phyloP scores from a whole-genome alignment of 176 grass and related monocot genomes.

The Echinochloa phyllopogon region DNA sequence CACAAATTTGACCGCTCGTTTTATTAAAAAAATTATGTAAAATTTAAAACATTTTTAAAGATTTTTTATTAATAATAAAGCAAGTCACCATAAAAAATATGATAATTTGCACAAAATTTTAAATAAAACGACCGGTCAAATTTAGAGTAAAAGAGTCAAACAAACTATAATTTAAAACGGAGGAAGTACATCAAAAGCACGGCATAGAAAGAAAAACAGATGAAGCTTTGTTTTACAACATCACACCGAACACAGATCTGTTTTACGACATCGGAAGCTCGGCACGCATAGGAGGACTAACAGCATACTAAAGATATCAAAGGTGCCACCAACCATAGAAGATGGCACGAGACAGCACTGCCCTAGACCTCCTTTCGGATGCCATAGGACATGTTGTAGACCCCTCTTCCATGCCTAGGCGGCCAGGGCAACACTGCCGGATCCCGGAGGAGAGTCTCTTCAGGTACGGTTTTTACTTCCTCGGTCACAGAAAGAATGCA shows the following conservation, averaged over 20 bases:
- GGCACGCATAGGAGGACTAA: neutral
- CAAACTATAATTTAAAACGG: too few relatives aligned
- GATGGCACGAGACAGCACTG: neutral
- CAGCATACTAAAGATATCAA: neutral
- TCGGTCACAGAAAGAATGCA: too few relatives aligned
- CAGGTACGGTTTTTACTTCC: too few relatives aligned
- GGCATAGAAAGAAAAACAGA: neutral
- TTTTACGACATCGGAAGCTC: neutral
- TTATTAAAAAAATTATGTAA: too few relatives aligned
- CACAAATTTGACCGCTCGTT: too few relatives aligned
- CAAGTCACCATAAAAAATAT: too few relatives aligned
- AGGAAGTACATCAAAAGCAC: neutral
- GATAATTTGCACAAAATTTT: too few relatives aligned
- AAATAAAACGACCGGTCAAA: too few relatives aligned
- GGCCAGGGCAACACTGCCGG: conserved; percentile 20
- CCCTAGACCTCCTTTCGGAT: conserved; percentile 39
- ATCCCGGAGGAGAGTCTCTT: neutral
- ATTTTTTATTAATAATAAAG: too few relatives aligned
- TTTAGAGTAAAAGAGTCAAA: too few relatives aligned
- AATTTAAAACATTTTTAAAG: too few relatives aligned
- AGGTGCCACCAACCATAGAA: neutral
- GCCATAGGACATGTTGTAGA: conserved; percentile 49
- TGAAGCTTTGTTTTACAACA: too few relatives aligned
- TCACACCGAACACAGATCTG: neutral
- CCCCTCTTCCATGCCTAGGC: conserved; percentile 36